Evolutionary conservation across 768 basidiomycete species (phyloP), one percentile per base, ranked within the genome.

Genomic region (Mycena rebaudengoi): DNA sequence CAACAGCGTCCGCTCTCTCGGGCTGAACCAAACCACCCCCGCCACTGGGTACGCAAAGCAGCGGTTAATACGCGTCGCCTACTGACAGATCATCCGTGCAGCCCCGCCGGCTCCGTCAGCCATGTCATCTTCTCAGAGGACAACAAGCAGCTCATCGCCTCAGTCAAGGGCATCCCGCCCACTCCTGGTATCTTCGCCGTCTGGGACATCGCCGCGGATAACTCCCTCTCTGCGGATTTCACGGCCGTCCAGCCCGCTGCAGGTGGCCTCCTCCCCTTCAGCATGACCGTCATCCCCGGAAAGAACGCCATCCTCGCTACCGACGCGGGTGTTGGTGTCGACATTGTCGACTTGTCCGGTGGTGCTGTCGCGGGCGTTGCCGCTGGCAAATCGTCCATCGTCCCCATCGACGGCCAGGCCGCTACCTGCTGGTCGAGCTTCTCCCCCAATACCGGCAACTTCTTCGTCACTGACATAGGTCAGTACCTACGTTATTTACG

Each of bases 11-110:
- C 81, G 85, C 41, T 71, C 79, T 18, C 74, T 85, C 29, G 71
- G 72, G 30, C 71, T 86, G 57, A 83, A 83, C 69, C 85, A 85
- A 70, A 84, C 85, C 10, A 83, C 83, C 44, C 83, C 83, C 40
- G 79, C 85, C 0, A 82, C 72, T 18, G 85, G 85, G 60, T 61
- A 45, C 30, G 60, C 45, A 35, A 39, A 21, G 12, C 20, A 23
- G 30, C 41, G 21, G 20, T 33, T 21, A n/a, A 16, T 2, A 28
- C 39, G 50, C 43, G 43, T 46, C 33, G 30, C 18, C 32, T 53
- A 58, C 14, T 58, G 23, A 58, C 35, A 10, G 5, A 21, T 8
- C 45, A 20, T 45, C 18, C 28, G 11, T 50, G 25, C 59, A 44
- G 66, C 8, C 85, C 85, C 16, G 75, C 81, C 1, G 81, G 81